These are phyloP conservation scores for Botrytis tulipae DNA, from an alignment of 2,329 filamentous ascomycete genomes.

Conservation along the genomic window DNA sequence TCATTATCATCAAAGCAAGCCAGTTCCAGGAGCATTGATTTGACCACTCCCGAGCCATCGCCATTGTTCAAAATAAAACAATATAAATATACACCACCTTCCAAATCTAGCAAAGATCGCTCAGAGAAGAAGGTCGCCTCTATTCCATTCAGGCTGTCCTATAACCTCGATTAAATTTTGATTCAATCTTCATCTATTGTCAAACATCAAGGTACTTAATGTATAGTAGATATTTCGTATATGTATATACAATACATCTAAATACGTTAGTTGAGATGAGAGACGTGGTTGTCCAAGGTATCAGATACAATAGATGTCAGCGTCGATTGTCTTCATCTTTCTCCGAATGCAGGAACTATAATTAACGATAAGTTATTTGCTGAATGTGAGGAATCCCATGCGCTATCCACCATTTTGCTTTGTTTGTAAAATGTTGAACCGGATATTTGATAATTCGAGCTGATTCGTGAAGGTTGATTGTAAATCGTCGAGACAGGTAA, in stretches of 20 bases:
- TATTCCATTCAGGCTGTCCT: neutral
- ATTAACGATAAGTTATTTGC: neutral
- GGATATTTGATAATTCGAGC: neutral
- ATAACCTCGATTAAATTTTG: neutral
- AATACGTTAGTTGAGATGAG: neutral
- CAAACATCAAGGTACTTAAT: neutral
- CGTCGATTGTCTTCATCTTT: neutral
- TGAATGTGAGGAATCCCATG: neutral
- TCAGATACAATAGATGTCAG: neutral
- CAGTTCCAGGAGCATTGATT: conserved; percentile 1
- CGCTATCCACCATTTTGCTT: neutral
- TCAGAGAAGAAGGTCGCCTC: neutral
- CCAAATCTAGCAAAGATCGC: neutral
- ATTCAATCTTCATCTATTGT: neutral
- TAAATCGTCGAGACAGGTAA: neutral
- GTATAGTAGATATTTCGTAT: neutral
- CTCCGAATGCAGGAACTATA: neutral
- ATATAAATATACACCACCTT: conserved; percentile 8
- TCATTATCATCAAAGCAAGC: neutral
- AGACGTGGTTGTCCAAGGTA: neutral
- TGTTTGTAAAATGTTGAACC: neutral
- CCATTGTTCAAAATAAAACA: neutral
- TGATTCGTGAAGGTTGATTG: neutral
- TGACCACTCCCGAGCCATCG: conserved; percentile 10
- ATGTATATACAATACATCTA: neutral